A percentile compares a stretch with the other conserved stretches of the same genome.
Evolutionary conservation across 1,284 basidiomycete genomes (phyloP).

Genomic region (Cryptococcus floricola): DNA sequence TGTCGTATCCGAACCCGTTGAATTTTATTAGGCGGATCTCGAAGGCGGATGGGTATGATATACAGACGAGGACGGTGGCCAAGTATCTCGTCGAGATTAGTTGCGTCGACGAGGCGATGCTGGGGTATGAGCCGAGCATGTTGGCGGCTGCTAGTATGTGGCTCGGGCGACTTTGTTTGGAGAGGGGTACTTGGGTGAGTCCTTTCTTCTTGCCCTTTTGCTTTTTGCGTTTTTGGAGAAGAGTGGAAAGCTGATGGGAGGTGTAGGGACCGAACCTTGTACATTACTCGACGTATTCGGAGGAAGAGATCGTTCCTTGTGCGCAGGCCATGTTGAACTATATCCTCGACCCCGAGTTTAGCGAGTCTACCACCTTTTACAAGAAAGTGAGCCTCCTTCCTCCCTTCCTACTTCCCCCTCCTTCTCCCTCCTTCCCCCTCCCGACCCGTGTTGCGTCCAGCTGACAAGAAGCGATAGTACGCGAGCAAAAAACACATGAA

Average conservation of each 20-base stretch:
- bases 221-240: neutral
- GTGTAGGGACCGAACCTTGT: slow-evolving; percentile 75
- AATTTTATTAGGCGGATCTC: slow-evolving; percentile 87
- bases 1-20: slow-evolving; percentile 89
- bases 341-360: slow-evolving; percentile 62
- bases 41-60: slow-evolving; percentile 94
- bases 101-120: slow-evolving; percentile 78
- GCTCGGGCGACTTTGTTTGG: slow-evolving; percentile 81
- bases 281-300: slow-evolving; percentile 86
- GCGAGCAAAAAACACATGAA: slow-evolving; percentile 80
- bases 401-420: neutral
- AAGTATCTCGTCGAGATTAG: slow-evolving; percentile 93
- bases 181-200: slow-evolving; percentile 79
- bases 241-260: neutral
- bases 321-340: slow-evolving; percentile 94
- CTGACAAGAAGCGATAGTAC: slow-evolving; percentile 51
- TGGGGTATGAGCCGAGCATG: slow-evolving; percentile 75
- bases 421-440: neutral
- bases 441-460: no score
- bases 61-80: slow-evolving; percentile 82
- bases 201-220: no score
- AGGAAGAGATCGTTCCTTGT: slow-evolving; percentile 75
- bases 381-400: slow-evolving; percentile 42
- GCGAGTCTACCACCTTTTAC: slow-evolving; percentile 66
- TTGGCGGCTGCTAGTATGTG: slow-evolving; percentile 86